These are phyloP conservation scores for Suillus variegatus DNA, from an alignment of 768 basidiomycete species.

Conservation along the genomic window DNA sequence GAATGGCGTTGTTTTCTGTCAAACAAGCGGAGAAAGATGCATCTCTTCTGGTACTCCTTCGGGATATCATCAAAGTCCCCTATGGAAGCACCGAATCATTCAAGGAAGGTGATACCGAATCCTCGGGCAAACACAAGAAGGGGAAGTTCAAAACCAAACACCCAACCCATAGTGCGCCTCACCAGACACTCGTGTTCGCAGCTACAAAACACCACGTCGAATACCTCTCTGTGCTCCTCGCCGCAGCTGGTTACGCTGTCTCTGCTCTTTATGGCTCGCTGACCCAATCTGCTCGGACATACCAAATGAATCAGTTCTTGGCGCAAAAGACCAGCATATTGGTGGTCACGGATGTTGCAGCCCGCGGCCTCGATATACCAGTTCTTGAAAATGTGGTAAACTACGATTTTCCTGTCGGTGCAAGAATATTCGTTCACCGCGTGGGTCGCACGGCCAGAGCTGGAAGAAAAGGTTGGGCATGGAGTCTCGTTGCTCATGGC, in stretches of 20 bases:
- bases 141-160: slow-evolving; percentile 50
- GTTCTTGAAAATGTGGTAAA: slow-evolving; percentile 96
- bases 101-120: slow-evolving; percentile 26
- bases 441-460: slow-evolving; percentile 97
- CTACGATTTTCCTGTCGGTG: slow-evolving; percentile 95
- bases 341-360: slow-evolving; percentile 97
- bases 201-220: slow-evolving; percentile 99
- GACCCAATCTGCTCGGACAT: slow-evolving; percentile 86
- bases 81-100: slow-evolving; percentile 40
- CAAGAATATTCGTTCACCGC: slow-evolving; percentile 92
- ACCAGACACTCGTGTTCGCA: slow-evolving; percentile 93
- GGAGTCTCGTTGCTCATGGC: slow-evolving; percentile 84
- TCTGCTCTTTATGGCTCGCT: slow-evolving; percentile 96
- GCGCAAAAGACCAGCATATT: slow-evolving; percentile 76
- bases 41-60: slow-evolving; percentile 76
- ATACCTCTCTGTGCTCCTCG: slow-evolving; percentile 79
- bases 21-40: slow-evolving; percentile 96
- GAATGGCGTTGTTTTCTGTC: slow-evolving; percentile 92
- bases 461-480: slow-evolving; percentile 93
- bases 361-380: slow-evolving; percentile 97
- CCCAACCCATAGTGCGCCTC: slow-evolving; percentile 59
- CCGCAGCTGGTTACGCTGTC: slow-evolving; percentile 80
- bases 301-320: slow-evolving; percentile 91
- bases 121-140: slow-evolving; percentile 46
- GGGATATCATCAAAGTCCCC: slow-evolving; percentile 87